These are phyloP conservation scores for Cladosporium halotolerans DNA, from an alignment of 2,329 filamentous ascomycete species.

Conservation along the genomic window DNA sequence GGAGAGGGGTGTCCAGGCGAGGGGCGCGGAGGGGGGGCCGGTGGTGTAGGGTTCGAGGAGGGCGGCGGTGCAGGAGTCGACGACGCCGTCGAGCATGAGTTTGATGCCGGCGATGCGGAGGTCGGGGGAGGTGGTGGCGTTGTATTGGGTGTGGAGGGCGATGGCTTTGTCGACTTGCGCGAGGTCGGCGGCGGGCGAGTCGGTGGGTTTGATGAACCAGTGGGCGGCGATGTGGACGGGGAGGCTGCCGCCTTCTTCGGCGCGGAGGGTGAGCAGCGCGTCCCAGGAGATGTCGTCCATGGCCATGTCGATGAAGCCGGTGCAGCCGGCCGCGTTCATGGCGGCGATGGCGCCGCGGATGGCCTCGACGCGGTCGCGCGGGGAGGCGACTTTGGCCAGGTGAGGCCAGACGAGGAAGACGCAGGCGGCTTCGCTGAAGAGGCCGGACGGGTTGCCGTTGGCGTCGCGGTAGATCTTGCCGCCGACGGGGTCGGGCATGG, in stretches of 20 bases:
- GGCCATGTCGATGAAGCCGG: constrained; percentile 53
- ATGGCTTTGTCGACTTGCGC: constrained; percentile 48
- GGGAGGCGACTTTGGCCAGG: constrained; percentile 42
- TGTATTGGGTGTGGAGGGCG: constrained; percentile 43
- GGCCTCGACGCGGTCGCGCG: constrained; percentile 44
- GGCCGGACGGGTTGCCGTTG: constrained; percentile 42
- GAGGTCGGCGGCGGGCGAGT: constrained; percentile 40
- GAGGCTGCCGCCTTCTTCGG: constrained; percentile 26
- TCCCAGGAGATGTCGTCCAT: constrained; percentile 53
- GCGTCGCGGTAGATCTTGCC: constrained; percentile 47
- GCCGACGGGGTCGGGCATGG: constrained; percentile 45
- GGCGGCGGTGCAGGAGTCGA: constrained; percentile 60
- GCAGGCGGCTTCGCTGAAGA: constrained; percentile 51
- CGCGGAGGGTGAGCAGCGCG: constrained; percentile 40
- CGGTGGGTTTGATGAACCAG: constrained; percentile 49
- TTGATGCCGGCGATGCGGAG: constrained; percentile 56
- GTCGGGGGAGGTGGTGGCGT: constrained; percentile 39
- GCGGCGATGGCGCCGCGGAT: constrained; percentile 43
- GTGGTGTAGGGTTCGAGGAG: constrained; percentile 52
- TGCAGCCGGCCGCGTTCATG: constrained; percentile 48
- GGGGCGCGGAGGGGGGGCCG: constrained; percentile 39
- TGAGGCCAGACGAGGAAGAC: constrained; percentile 51
- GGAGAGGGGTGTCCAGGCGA: constrained; percentile 51
- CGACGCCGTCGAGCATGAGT: constrained; percentile 58
- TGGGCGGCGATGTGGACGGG: constrained; percentile 50